Percentiles rank a stretch among this genome's conserved stretches.
phyloP scores from a whole-genome alignment of 441 rosid species.

The Pelargonium australe region DNA sequence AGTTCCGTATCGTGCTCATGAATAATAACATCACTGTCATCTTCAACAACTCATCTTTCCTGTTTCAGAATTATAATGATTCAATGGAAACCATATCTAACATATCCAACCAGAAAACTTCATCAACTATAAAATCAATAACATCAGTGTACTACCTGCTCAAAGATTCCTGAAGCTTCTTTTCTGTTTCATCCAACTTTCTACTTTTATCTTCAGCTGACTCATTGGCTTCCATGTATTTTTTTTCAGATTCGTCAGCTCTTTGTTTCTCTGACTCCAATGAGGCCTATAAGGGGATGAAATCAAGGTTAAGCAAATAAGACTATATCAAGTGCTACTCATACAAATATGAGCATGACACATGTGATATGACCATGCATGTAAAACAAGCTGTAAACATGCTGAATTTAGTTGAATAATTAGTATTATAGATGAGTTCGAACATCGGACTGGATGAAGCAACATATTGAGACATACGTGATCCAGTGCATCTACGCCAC shows the following conservation, averaged over 20 bases:
- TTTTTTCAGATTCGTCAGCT: conserved; percentile 59
- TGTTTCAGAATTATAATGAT: conserved; percentile 2
- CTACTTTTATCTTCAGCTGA: conserved; percentile 45
- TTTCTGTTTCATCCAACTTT: conserved; percentile 75
- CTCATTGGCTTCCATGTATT: conserved; percentile 48
- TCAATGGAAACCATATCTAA: conserved; percentile 3
- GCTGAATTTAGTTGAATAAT: too few species aligned
- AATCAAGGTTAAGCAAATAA: conserved; percentile 1
- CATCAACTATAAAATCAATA: neutral
- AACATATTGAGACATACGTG: too few species aligned
- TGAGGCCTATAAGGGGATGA: conserved; percentile 36
- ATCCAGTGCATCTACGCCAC: too few species aligned
- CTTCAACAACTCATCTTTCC: conserved; percentile 5
- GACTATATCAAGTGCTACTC: conserved; percentile 11
- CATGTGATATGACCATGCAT: neutral
- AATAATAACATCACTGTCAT: conserved; percentile 12
- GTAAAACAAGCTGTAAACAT: conserved; percentile 2
- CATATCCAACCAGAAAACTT: neutral
- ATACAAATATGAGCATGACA: neutral
- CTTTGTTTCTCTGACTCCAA: conserved; percentile 64
- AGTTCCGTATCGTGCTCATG: neutral
- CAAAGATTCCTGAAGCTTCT: conserved; percentile 75
- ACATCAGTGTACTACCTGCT: conserved; percentile 46
- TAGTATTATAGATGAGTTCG: too few species aligned
- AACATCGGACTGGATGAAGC: too few species aligned